phyloP scores from a whole-genome alignment of 2,329 filamentous ascomycete species.

The Colletotrichum theobromicola region DNA sequence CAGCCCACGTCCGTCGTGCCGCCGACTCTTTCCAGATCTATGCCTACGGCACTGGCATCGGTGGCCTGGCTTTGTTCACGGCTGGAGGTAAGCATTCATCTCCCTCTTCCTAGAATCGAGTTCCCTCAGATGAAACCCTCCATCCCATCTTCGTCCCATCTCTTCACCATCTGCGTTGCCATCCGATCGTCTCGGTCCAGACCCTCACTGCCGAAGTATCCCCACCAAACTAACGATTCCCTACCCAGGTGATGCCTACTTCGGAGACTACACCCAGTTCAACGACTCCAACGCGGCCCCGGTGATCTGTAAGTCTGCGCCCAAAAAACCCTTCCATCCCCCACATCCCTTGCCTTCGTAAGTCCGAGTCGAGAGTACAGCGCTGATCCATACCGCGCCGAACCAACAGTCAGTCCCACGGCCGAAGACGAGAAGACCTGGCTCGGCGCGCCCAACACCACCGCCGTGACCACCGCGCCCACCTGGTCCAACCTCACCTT shows the following conservation, averaged over 20 bases:
- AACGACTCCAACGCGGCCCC: slow-evolving; percentile 14
- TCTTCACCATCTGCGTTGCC: neutral
- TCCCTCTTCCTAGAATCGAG: neutral
- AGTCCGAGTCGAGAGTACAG: neutral
- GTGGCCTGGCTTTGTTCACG: slow-evolving; percentile 28
- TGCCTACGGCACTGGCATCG: slow-evolving; percentile 29
- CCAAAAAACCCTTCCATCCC: neutral
- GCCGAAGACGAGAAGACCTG: slow-evolving; percentile 12
- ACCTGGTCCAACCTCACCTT: slow-evolving; percentile 30
- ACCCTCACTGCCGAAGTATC: neutral
- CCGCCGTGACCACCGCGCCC: neutral
- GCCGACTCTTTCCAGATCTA: slow-evolving; percentile 27
- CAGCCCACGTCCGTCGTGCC: neutral
- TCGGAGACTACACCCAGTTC: neutral
- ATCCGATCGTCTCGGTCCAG: neutral
- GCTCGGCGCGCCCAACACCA: slow-evolving; percentile 23
- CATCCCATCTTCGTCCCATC: neutral
- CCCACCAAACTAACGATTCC: neutral
- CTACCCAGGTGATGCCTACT: neutral
- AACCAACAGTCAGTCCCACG: slow-evolving; percentile 12
- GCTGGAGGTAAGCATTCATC: slow-evolving; percentile 23
- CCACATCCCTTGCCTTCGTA: neutral
- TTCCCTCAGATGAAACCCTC: neutral
- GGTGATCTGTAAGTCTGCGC: slow-evolving; percentile 1
- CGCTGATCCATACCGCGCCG: too few relatives aligned